Percentiles rank a stretch among this genome's conserved stretches.
These are phyloP conservation scores for Trichoderma guizhouense DNA, from an alignment of 2,329 filamentous ascomycete genomes.

Conservation along the genomic window DNA sequence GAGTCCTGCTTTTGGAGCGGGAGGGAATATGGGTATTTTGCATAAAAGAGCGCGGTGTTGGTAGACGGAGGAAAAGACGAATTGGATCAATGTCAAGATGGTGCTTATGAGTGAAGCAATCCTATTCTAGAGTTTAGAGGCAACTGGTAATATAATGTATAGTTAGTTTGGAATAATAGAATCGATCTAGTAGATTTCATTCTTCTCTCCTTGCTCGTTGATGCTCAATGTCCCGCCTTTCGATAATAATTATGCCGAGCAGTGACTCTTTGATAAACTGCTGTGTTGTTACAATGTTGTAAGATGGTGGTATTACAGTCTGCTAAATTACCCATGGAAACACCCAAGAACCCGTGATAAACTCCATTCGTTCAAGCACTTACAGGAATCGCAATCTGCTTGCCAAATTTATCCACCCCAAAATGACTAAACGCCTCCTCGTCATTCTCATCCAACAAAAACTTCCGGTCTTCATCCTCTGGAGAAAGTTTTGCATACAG, in stretches of 20 bases:
- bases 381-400: constrained; percentile 33
- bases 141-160: constrained; percentile 11
- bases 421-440: constrained; percentile 45
- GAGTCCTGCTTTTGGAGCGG: not conserved
- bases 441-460: constrained; percentile 39
- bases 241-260: too few relatives aligned
- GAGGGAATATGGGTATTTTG: not conserved
- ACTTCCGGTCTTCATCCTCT: constrained; percentile 37
- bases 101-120: constrained; percentile 10
- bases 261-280: not conserved
- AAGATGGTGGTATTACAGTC: not conserved
- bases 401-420: constrained; percentile 37
- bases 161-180: not conserved
- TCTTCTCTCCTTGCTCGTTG: not conserved
- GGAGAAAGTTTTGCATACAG: constrained; percentile 38
- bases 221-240: not conserved
- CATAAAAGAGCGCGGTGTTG: constrained; percentile 13
- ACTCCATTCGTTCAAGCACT: constrained; percentile 23
- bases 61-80: not conserved
- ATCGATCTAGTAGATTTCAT: not conserved
- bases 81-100: constrained; percentile 6
- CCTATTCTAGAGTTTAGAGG: not conserved
- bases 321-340: not conserved
- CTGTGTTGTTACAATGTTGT: not conserved
- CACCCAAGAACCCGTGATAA: not conserved